Percentiles rank a stretch among this genome's conserved stretches.
These are phyloP conservation scores for Schwanniomyces vanrijiae DNA, from an alignment of 805 yeast genomes.

Conservation along the genomic window DNA sequence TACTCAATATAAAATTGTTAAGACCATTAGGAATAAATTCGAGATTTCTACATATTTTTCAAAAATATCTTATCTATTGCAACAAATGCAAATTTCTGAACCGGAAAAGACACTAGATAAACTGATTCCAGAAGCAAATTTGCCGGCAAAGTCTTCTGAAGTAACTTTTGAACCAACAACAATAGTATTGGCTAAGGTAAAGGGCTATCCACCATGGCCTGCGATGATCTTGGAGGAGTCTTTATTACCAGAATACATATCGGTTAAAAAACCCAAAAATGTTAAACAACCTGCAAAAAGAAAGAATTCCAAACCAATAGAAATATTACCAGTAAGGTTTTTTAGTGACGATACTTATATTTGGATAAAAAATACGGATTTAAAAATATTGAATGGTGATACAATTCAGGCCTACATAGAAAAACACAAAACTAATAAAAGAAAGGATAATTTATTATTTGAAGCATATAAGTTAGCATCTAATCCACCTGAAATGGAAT, in stretches of 20 bases:
- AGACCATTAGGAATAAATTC: background rate
- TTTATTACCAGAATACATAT: slow-evolving; percentile 58
- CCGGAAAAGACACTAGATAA: background rate
- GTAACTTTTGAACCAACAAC: slow-evolving; percentile 10
- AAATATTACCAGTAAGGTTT: slow-evolving; percentile 57
- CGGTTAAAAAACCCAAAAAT: slow-evolving; percentile 49
- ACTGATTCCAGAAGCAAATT: background rate
- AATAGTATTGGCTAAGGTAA: slow-evolving; percentile 69
- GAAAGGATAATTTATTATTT: slow-evolving; percentile 45
- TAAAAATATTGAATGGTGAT: slow-evolving; percentile 44
- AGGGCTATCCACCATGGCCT: slow-evolving; percentile 91
- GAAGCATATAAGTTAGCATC: slow-evolving; percentile 56
- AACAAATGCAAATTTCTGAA: slow-evolving; percentile 1
- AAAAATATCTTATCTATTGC: background rate
- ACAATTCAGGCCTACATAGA: slow-evolving; percentile 41
- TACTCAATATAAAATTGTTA: background rate
- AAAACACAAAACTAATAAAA: slow-evolving; percentile 21
- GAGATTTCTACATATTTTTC: background rate
- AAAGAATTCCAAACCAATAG: slow-evolving; percentile 12
- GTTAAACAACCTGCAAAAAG: slow-evolving; percentile 19
- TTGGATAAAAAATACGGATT: slow-evolving; percentile 59
- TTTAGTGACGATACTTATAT: slow-evolving; percentile 71
- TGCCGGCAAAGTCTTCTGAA: background rate
- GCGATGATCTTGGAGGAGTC: slow-evolving; percentile 70
- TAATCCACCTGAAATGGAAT: slow-evolving; percentile 42